Conservation (phyloP, 1,139 yeast species). For the Diutina sp. region DNA sequence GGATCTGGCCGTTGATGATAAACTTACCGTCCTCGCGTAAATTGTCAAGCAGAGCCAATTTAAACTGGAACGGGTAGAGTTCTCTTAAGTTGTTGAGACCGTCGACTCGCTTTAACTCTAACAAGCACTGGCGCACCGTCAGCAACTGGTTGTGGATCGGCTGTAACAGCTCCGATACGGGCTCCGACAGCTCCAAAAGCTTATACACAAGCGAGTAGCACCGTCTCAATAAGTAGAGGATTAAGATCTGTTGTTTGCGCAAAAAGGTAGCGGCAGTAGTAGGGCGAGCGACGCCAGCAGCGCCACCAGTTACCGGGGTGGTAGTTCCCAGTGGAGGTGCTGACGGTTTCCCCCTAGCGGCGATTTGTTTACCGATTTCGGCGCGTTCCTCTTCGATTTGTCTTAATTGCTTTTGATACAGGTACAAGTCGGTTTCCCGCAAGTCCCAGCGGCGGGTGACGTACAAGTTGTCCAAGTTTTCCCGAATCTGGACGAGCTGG, state of each 20-base stretch:
- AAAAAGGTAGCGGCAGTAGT: background rate
- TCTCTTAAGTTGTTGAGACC: slow-evolving; percentile 82
- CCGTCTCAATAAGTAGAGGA: slow-evolving; percentile 71
- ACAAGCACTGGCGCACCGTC: slow-evolving; percentile 78
- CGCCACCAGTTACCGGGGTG: background rate
- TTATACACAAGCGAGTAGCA: slow-evolving; percentile 85
- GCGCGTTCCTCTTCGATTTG: slow-evolving; percentile 61
- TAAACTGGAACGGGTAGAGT: slow-evolving; percentile 89
- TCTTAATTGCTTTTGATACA: slow-evolving; percentile 61
- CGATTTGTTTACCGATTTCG: slow-evolving; percentile 20
- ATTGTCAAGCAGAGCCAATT: slow-evolving; percentile 79
- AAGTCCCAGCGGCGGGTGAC: slow-evolving; percentile 95
- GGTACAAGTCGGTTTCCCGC: slow-evolving; percentile 85
- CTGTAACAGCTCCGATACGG: slow-evolving; percentile 84
- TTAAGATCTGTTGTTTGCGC: slow-evolving; percentile 42
- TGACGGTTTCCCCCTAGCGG: slow-evolving; percentile 2
- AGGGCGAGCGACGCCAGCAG: background rate
- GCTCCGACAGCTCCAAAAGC: slow-evolving; percentile 82
- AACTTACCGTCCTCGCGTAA: slow-evolving; percentile 84
- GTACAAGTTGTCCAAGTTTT: slow-evolving; percentile 64
- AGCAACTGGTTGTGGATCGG: slow-evolving; percentile 87
- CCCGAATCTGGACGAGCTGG: slow-evolving; percentile 47
- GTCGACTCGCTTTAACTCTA: slow-evolving; percentile 85
- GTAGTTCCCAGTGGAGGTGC: background rate
- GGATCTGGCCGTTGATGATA: slow-evolving; percentile 73